A percentile compares a stretch with the other conserved stretches of the same genome.
These are phyloP conservation scores for Aspergillus asperescens DNA, from an alignment of 495 filamentous ascomycete species.

Conservation along the genomic window DNA sequence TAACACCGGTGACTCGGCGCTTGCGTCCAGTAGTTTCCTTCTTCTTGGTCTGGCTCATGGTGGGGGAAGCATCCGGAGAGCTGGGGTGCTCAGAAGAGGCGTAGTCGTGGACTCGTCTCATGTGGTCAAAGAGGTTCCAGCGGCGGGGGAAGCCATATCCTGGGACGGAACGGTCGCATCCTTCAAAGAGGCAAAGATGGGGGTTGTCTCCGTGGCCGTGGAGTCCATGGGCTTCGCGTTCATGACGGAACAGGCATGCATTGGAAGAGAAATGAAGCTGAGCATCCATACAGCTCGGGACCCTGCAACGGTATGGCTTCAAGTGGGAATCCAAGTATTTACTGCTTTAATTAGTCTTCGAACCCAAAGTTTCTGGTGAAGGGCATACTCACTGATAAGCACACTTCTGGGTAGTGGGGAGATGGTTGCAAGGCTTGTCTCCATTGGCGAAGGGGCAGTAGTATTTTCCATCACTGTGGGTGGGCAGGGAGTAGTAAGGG, in stretches of 20 bases:
- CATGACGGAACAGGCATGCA: slow-evolving; percentile 88
- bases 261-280: slow-evolving; percentile 78
- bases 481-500: slow-evolving; percentile 67
- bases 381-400: slow-evolving; percentile 77
- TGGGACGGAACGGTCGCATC: slow-evolving; percentile 71
- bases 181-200: slow-evolving; percentile 75
- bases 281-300: slow-evolving; percentile 66
- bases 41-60: slow-evolving; percentile 29
- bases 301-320: slow-evolving; percentile 90
- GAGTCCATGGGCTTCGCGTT: slow-evolving; percentile 90
- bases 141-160: slow-evolving; percentile 86
- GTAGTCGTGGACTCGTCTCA: slow-evolving; percentile 88
- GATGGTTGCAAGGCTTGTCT: slow-evolving; percentile 71
- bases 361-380: not conserved
- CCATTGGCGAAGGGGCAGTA: slow-evolving; percentile 78
- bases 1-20: slow-evolving; percentile 36
- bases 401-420: slow-evolving; percentile 88
- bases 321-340: slow-evolving; percentile 93
- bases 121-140: slow-evolving; percentile 93
- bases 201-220: slow-evolving; percentile 91
- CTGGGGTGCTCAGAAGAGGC: slow-evolving; percentile 44
- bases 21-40: slow-evolving; percentile 41
- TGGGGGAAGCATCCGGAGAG: slow-evolving; percentile 41
- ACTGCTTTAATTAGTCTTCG: slow-evolving; percentile 49
- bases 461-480: slow-evolving; percentile 71